Base-by-base conservation (phyloP, 495 filamentous ascomycete species). In the Lasiosphaeria miniovina region DNA sequence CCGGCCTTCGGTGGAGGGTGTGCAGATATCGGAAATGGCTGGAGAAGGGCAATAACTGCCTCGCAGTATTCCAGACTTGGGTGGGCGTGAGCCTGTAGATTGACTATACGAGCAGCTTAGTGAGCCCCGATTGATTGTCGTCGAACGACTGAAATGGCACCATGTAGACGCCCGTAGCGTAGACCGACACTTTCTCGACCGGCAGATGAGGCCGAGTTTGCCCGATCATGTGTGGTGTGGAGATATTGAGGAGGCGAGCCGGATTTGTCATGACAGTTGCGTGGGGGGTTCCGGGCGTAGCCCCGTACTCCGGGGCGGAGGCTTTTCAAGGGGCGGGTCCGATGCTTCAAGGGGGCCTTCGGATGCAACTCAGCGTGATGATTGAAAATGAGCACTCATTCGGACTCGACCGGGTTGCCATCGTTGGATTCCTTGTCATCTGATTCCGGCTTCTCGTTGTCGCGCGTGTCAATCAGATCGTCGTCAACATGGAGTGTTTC, bases 401-500 rank as follows among this genome's bases (percentile, higher is more conserved):
- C 43, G 12, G 38, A 6, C 43, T n/a, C 11, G 43, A 14, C 8
- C 5, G 15, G 6, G 11, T 46, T 14, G 43, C 15, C 12, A 46
- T 46, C 43, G 12, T 24, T 24, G 24, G 43, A 14, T n/a, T 46
- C 43, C 43, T 46, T 46, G 43, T 14, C 11, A 14, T 0, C 43
- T 11, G 43, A 46, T 46, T 46, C 43, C 12, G 12, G 43, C 7
- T 46, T 5, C 5, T 46, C 43, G 11, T 46, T n/a, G 5, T 46
- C 8, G 4, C 15, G 43, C 5, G 7, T 46, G 11, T 46, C 43
- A 11, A 6, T 11, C 12, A n/a, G 7, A 14, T 14, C 43, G 5
- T 46, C 43, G 43, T 46, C 43, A 46, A 46, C 12, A n/a, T 14
- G 43, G 15, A 4, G 7, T 5, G 12, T 46, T 50, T 75, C 71